A percentile compares a stretch with the other conserved stretches of the same genome.
phyloP scores from a whole-genome alignment of 1,284 basidiomycete genomes.

The Ustilago nuda region DNA sequence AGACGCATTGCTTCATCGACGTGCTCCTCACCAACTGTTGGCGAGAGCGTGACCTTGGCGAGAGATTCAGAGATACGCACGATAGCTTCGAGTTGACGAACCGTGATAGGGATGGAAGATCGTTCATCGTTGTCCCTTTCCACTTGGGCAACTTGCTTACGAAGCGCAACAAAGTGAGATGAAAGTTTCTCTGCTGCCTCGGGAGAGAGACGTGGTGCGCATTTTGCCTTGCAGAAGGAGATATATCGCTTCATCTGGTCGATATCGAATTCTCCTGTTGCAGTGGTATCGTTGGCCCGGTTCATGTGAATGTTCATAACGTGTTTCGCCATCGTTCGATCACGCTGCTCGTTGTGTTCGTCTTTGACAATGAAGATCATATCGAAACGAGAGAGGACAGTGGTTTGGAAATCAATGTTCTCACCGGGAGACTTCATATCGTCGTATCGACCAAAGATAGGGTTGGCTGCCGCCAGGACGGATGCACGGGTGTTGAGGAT shows the following conservation, averaged over 20 bases:
- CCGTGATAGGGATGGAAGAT: constrained; percentile 96
- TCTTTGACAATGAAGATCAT: constrained; percentile 99
- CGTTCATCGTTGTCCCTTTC: constrained; percentile 97
- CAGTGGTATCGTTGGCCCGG: constrained; percentile 74
- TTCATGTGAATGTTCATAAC: constrained; percentile 99
- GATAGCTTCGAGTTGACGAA: constrained; percentile 98
- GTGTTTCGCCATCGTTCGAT: constrained; percentile 93
- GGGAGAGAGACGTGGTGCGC: constrained; percentile 89
- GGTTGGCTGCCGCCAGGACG: constrained; percentile 97
- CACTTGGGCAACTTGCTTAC: constrained; percentile 94
- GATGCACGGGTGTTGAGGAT: constrained; percentile 95
- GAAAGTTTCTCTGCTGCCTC: constrained; percentile 97
- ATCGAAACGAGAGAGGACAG: constrained; percentile 97
- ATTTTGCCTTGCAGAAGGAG: constrained; percentile 95
- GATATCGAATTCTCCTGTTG: constrained; percentile 89
- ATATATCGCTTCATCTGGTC: constrained; percentile 99
- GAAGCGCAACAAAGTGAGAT: constrained; percentile 93
- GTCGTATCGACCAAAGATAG: constrained; percentile 97
- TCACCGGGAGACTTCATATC: constrained; percentile 97
- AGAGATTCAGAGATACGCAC: constrained; percentile 97
- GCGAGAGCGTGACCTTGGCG: constrained; percentile 90
- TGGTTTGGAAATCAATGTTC: constrained; percentile 99
- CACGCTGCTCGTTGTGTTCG: constrained; percentile 93
- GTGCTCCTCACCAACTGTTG: constrained; percentile 88
- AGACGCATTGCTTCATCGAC: constrained; percentile 98